These are phyloP conservation scores for Gastrolobium villosum DNA, from an alignment of 306 rosid species.

Conservation along the genomic window DNA sequence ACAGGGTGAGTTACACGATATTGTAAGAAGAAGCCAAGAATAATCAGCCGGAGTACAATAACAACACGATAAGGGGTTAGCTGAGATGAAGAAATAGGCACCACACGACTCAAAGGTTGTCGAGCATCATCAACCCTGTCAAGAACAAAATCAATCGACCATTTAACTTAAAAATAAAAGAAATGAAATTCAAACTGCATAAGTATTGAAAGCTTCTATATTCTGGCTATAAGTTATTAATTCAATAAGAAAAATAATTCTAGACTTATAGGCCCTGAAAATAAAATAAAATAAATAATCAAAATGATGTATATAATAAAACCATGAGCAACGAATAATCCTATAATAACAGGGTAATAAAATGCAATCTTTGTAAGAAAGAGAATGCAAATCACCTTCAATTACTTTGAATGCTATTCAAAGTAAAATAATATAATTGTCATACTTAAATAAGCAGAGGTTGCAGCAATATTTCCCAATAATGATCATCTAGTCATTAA, in stretches of 20 bases:
- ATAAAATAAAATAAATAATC: no score
- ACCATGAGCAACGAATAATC: slow-evolving; percentile 1
- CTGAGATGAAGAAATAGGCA: slow-evolving; percentile 89
- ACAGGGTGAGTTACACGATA: slow-evolving; percentile 98
- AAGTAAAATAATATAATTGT: slow-evolving; percentile 1
- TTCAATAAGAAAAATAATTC: background rate
- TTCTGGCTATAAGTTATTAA: background rate
- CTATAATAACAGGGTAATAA: background rate
- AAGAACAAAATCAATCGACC: slow-evolving; percentile 34
- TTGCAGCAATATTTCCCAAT: slow-evolving; percentile 11
- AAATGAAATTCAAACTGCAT: slow-evolving; percentile 29
- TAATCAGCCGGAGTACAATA: slow-evolving; percentile 90
- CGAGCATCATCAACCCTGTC: slow-evolving; percentile 96
- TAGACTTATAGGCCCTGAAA: background rate
- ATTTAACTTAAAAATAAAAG: slow-evolving; percentile 29
- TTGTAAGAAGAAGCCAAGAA: slow-evolving; percentile 93
- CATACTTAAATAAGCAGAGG: slow-evolving; percentile 2
- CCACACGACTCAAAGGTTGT: slow-evolving; percentile 94
- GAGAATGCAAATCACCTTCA: background rate
- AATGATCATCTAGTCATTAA: slow-evolving; percentile 26
- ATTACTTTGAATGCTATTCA: slow-evolving; percentile 1
- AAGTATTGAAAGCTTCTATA: slow-evolving; percentile 32
- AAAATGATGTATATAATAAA: slow-evolving; percentile 5
- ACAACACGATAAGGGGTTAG: slow-evolving; percentile 95
- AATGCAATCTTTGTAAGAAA: slow-evolving; percentile 15